Base-by-base conservation (phyloP, 2,329 filamentous ascomycete genomes). In the Delphinella strobiligena region DNA sequence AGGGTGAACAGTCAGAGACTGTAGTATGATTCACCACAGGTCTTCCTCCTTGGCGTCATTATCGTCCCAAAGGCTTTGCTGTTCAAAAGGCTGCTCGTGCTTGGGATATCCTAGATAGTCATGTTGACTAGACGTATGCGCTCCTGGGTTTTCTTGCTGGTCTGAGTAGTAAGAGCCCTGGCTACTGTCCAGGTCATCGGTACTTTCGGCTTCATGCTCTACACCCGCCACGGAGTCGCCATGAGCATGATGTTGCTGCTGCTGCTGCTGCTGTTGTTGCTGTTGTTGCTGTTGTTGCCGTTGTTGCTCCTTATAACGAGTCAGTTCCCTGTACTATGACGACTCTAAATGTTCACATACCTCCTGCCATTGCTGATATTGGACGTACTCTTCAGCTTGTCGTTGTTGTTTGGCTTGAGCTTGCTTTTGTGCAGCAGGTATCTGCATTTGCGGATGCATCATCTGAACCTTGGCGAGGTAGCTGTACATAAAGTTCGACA, bases 401-500 rank as follows among this genome's bases (percentile, higher is more conserved):
- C 43, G 49, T 40, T 47, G 51, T 43, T 50, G 50, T 69, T 67
- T 54, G 75, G 75, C 55, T 82, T 45, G 42, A 4, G 36, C 36
- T 19, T 40, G 34, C 29, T 43, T 79, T 51, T 87, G 86, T 27
- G 82, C 78, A 12, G 71, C 67, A n/a, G 85, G 85, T 32, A 93
- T 80, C 53, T 93, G 84, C 63, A 95, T 84, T 55, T 93, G 85
- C 32, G 91, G 91, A 60, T 98, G 91, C 85, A 95, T 95, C 54
- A 93, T 87, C 63, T 98, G 91, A 34, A 98, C 91, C 61, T 96
- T 98, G 46, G 91, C 91, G 48, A 98, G 74, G 59, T 98, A 98
- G 42, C 87, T 91, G 65, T 98, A 98, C 91, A 98, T 98, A 62
- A 98, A 98, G 60, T 98, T 98, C 63, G 88, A 95, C 49, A 98